Evolutionary conservation across 1,284 basidiomycete genomes (phyloP), one percentile per base, ranked within the genome.

Genomic region (Microbotryum silenes-acaulis): DNA sequence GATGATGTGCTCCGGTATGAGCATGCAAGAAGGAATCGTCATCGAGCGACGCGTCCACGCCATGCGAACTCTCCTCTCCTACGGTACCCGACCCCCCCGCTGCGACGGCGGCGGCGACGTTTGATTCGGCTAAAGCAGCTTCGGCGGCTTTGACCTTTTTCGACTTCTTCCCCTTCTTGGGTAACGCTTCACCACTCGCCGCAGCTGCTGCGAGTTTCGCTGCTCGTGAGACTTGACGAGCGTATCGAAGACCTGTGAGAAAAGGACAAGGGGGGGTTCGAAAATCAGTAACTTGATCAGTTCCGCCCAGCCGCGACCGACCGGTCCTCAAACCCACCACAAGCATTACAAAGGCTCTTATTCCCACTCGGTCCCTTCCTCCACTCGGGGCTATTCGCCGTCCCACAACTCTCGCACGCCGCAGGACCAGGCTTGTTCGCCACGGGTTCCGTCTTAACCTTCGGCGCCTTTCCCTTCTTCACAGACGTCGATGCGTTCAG

Each of bases 321-420:
- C 29, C 48, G 6, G 14, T 14, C 48, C 16, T 6, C 10, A 56
- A 58, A 81, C 87, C 80, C 77, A 92, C 87, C 68, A 49, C 68
- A 69, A 8, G 91, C 91, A 77, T 94, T 94, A 75, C 91, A 94
- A 52, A 94, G 79, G 74, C 91, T 88, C 78, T 93, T 93, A 75
- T 88, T 87, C 20, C 91, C 91, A 70, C 82, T 88, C 59, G 76
- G 76, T 33, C 73, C 90, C 75, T 94, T 91, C 71, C 92, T 80
- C 92, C 92, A 97, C 75, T 97, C 93, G 0, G 92, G 92, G 70
- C 88, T 91, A 57, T 85, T 84, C 16, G 84, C 87, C 25, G 81
- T 87, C 74, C 86, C 88, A 76, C 91, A 94, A 71, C 86, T 88
- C 18, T 85, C 82, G 76, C 91, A 94, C 68, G 83, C 83, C 56